Percentiles rank a stretch among this genome's conserved stretches.
Evolutionary conservation across 1,284 basidiomycete species (phyloP).

Genomic region (Ceratobasidium papillatum): DNA sequence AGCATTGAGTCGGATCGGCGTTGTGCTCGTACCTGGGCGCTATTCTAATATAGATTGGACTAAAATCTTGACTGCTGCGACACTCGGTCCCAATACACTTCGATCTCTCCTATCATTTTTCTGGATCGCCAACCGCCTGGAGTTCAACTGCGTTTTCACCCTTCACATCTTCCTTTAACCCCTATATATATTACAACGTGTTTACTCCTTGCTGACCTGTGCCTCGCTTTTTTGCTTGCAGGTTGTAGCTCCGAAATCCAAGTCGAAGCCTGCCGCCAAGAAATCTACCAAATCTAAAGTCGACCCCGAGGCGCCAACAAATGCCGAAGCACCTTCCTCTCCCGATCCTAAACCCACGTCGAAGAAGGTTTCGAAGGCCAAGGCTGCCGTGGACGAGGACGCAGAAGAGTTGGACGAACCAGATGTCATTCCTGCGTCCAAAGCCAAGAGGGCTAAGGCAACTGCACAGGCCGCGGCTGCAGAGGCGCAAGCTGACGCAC

Average conservation of each 20-base stretch:
- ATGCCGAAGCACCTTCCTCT: not conserved
- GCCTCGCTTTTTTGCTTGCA: not conserved
- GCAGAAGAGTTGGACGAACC: slow-evolving; percentile 27
- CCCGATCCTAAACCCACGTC: slow-evolving; percentile 13
- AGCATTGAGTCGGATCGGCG: too few relatives aligned
- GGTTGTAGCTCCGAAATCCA: not conserved
- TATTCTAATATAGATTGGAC: too few relatives aligned
- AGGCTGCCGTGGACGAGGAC: not conserved
- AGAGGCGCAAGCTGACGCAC: not conserved
- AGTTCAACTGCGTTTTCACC: too few relatives aligned
- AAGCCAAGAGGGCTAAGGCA: slow-evolving; percentile 20
- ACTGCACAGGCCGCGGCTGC: slow-evolving; percentile 28
- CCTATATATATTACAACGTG: not conserved
- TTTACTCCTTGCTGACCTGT: not conserved
- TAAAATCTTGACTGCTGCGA: too few relatives aligned
- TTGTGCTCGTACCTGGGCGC: too few relatives aligned
- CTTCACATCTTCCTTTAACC: not conserved
- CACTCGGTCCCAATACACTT: too few relatives aligned
- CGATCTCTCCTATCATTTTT: too few relatives aligned
- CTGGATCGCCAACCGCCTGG: too few relatives aligned
- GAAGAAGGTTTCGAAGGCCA: slow-evolving; percentile 20
- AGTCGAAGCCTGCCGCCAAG: not conserved
- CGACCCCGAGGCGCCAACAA: not conserved
- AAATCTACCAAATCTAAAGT: not conserved
- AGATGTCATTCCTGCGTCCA: slow-evolving; percentile 27